Evolutionary conservation across 225 moss, liverwort and hornwort species (phyloP), one percentile per base, ranked within the genome.

Genomic region (Straminergon stramineum): DNA sequence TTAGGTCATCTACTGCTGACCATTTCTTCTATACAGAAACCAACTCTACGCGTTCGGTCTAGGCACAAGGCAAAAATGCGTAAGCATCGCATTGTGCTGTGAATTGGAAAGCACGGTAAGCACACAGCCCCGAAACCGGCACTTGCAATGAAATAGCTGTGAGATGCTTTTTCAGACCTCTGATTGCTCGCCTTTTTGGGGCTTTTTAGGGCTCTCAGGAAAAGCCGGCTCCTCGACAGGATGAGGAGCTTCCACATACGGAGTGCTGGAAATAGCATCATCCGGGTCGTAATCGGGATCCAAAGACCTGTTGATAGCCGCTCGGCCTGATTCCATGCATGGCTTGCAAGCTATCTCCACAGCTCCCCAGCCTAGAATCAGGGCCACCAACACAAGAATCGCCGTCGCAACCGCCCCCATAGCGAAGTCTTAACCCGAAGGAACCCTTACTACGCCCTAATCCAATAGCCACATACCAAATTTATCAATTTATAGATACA

Each of bases 301-400:
- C 95, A 99, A 87, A 78, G 95, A 96, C 55, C 95, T 92, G 92
- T 93, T 92, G 71, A 99, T 90, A 48, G 97, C 96, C 21, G 93
- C 81, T 87, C 99, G 94, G 51, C 99, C 97, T 45, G 95, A 87
- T 35, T 99, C 94, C 95, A 99, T 92, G 92, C 99, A 99, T 32
- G 99, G 99, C 91, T 97, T 99, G 92, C 99, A 99, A 53, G 99
- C 99, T 64, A 97, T 91, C 90, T 99, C 99, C 66, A 94, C 91
- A 52, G 95, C 96, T 85, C 93, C 94, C 95, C 95, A 99, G 37
- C 95, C 94, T 71, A 97, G 88, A 68, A 97, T 28, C 87, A 99
- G 60, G 22, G 96, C 99, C 74, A 95, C 93, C 43, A 93, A 88
- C 34, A 95, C 67, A 67, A 99, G 53, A 39, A 97, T 64, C 57